Evolutionary conservation across 2,329 filamentous ascomycete species (phyloP).

Genomic region (Clarireedia monteithiana): DNA sequence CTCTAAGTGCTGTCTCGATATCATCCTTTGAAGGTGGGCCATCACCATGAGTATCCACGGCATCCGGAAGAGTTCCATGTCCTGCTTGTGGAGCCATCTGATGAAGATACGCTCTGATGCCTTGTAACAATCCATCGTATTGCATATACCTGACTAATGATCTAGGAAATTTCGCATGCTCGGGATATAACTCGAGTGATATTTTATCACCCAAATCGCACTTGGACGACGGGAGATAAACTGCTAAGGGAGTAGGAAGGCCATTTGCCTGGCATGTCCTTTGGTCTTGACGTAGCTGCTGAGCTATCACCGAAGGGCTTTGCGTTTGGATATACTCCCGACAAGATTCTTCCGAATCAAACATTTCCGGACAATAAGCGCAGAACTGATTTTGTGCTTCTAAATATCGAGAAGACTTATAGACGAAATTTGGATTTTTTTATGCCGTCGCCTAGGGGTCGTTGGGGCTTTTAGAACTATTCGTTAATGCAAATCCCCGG

Average conservation of each 20-base stretch:
- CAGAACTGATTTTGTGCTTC: too few relatives aligned
- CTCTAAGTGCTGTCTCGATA: not conserved
- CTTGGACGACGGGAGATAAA: conserved; percentile 10
- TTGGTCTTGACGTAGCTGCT: conserved; percentile 12
- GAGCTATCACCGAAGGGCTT: conserved; percentile 9
- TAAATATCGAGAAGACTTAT: too few relatives aligned
- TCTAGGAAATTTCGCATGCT: conserved; percentile 1
- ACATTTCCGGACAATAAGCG: not conserved
- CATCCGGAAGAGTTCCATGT: conserved; percentile 9
- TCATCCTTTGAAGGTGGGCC: not conserved
- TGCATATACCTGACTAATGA: too few relatives aligned
- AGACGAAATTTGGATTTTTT: too few relatives aligned
- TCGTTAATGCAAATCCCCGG: too few relatives aligned
- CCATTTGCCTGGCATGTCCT: conserved; percentile 7
- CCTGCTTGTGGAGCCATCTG: conserved; percentile 5
- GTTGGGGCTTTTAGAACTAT: too few relatives aligned
- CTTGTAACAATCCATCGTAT: conserved; percentile 6
- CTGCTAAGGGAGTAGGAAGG: conserved; percentile 11
- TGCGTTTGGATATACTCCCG: conserved; percentile 6
- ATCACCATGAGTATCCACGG: not conserved
- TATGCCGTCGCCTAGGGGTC: too few relatives aligned
- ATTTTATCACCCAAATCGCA: conserved; percentile 6
- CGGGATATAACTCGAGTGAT: conserved; percentile 9
- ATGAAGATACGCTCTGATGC: conserved; percentile 12
- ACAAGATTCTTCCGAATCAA: conserved; percentile 1